Evolutionary conservation across 2,329 filamentous ascomycete genomes (phyloP).

Genomic region (Ophiostoma sp.): DNA sequence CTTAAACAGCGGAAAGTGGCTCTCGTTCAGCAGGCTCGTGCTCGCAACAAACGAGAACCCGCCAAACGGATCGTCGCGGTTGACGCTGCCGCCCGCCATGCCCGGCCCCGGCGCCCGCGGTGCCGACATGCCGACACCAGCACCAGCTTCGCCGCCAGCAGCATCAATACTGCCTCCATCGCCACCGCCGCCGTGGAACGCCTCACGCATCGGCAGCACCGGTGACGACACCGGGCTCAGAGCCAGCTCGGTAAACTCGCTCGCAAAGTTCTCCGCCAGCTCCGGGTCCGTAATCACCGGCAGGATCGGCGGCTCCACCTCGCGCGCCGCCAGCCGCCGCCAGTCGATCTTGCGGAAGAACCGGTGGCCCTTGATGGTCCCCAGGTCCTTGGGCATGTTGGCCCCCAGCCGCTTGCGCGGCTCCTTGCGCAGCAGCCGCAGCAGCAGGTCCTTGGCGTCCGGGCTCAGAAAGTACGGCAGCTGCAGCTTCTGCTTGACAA

Average conservation of each 20-base stretch:
- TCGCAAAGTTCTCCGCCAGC: slow-evolving; percentile 90
- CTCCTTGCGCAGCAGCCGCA: slow-evolving; percentile 83
- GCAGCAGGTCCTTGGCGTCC: slow-evolving; percentile 91
- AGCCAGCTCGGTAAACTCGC: slow-evolving; percentile 83
- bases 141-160: too few relatives aligned
- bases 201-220: slow-evolving; percentile 9
- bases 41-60: slow-evolving; percentile 61
- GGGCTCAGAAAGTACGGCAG: slow-evolving; percentile 86
- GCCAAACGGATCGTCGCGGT: slow-evolving; percentile 55
- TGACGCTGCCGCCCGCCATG: slow-evolving; percentile 26
- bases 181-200: neutral
- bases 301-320: slow-evolving; percentile 82
- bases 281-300: slow-evolving; percentile 94
- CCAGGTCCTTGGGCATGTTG: slow-evolving; percentile 82
- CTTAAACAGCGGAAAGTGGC: slow-evolving; percentile 35
- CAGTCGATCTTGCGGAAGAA: slow-evolving; percentile 98
- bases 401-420: slow-evolving; percentile 83
- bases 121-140: neutral
- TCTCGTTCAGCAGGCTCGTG: slow-evolving; percentile 49
- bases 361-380: slow-evolving; percentile 80
- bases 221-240: slow-evolving; percentile 64
- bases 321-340: slow-evolving; percentile 75
- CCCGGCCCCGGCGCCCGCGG: slow-evolving; percentile 14
- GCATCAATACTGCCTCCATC: neutral
- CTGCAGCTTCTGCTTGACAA: slow-evolving; percentile 82